These are phyloP conservation scores for Alternaria tenuissima DNA, from an alignment of 2,329 filamentous ascomycete species.

Conservation along the genomic window DNA sequence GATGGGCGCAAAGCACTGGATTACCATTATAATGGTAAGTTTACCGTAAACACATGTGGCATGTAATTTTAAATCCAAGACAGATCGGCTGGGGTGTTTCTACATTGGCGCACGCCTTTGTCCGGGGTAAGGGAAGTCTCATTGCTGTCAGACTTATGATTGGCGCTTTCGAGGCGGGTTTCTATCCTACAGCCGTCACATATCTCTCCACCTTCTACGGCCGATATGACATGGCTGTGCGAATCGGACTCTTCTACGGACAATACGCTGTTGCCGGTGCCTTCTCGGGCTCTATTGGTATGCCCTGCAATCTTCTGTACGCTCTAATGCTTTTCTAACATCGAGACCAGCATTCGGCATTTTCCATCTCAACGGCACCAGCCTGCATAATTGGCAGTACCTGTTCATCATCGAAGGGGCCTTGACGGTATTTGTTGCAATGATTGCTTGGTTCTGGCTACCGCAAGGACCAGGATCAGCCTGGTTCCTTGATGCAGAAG, in stretches of 20 bases:
- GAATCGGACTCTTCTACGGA: conserved; percentile 56
- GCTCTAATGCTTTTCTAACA: conserved; percentile 6
- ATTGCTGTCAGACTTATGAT: conserved; percentile 41
- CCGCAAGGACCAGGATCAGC: conserved; percentile 38
- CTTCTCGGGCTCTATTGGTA: conserved; percentile 52
- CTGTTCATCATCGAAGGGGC: conserved; percentile 55
- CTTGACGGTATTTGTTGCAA: conserved; percentile 42
- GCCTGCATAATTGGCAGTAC: conserved; percentile 58
- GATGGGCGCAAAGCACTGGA: conserved; percentile 32
- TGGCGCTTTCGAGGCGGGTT: conserved; percentile 61
- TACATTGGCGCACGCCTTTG: conserved; percentile 35
- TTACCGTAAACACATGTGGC: background rate
- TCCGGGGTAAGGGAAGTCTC: conserved; percentile 27
- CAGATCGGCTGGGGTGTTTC: conserved; percentile 36
- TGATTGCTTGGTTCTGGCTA: conserved; percentile 40
- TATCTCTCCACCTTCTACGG: conserved; percentile 62
- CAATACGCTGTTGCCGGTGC: conserved; percentile 53
- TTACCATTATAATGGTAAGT: conserved; percentile 28
- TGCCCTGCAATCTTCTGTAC: background rate
- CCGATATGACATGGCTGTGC: conserved; percentile 53
- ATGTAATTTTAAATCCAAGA: conserved; percentile 6
- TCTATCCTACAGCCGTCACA: conserved; percentile 63
- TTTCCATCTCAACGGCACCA: conserved; percentile 56
- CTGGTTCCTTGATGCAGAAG: conserved; percentile 50
- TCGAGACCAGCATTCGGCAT: conserved; percentile 47